These are phyloP conservation scores for Barnettozyma sp. DNA, from an alignment of 805 yeast species.

Conservation along the genomic window DNA sequence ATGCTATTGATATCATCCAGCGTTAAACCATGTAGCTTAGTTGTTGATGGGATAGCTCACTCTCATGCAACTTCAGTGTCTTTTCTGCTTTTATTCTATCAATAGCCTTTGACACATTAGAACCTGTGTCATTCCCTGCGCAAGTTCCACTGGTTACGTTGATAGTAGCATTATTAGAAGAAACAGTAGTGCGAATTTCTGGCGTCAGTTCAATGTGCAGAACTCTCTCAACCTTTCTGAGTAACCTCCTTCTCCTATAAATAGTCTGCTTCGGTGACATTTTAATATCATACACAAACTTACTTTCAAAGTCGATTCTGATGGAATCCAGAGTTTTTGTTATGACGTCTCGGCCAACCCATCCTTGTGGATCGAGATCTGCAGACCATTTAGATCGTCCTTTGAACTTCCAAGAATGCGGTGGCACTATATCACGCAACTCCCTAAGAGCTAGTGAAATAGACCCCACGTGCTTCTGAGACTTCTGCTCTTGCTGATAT, in stretches of 20 bases:
- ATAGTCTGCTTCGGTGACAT: conserved; percentile 23
- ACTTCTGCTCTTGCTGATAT: too few relatives aligned
- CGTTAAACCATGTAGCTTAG: conserved; percentile 5
- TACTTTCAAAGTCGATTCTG: conserved; percentile 62
- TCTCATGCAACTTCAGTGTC: not conserved
- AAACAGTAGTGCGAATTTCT: too few relatives aligned
- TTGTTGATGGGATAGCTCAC: not conserved
- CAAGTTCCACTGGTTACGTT: too few relatives aligned
- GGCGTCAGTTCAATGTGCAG: conserved; percentile 15
- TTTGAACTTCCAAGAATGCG: conserved; percentile 51
- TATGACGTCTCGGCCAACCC: conserved; percentile 53
- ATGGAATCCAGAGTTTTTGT: conserved; percentile 35
- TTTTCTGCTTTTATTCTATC: not conserved
- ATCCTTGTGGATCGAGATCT: conserved; percentile 54
- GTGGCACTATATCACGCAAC: conserved; percentile 43
- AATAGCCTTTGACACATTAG: not conserved
- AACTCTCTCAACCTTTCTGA: conserved; percentile 32
- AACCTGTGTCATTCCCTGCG: too few relatives aligned
- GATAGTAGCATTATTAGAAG: too few relatives aligned
- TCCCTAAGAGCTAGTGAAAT: too few relatives aligned
- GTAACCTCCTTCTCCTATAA: conserved; percentile 65
- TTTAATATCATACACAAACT: conserved; percentile 74
- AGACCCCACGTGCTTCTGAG: too few relatives aligned
- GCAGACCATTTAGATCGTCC: conserved; percentile 48
- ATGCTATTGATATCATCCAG: not conserved